Base-by-base conservation (phyloP, 768 basidiomycete genomes). In the Asterophora parasitica region DNA sequence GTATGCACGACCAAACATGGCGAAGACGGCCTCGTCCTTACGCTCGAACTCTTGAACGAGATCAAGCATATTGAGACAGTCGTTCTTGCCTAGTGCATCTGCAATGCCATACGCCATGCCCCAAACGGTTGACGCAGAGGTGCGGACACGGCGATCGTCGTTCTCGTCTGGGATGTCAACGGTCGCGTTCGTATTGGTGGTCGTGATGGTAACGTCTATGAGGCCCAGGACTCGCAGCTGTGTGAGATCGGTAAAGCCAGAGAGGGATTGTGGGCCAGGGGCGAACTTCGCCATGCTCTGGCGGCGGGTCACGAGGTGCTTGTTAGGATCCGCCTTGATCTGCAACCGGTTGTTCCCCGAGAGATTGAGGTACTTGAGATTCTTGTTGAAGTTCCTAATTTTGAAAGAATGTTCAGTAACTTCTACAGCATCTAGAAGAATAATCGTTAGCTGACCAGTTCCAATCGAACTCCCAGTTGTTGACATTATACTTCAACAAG, bases 391-490 rank as follows among this genome's bases (percentile, higher is more conserved):
- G 63, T 97, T 98, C 94, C 95, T 96, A 54, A 6, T 34, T 4
- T 40, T 26, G 34, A 10, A 31, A 47, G 34, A 5, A 48, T 20
- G 19, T 9, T 50, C 5, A 27, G 31, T 13, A 47, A 30, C 4
- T 12, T 13, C 16, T 4, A 2, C 28, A 8, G 7, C 16, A 32
- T 27, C 20, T 31, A 15, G 17, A 51, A 1, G 7, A 17, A 28
- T 23, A 26, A 51, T 34, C 16, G 30, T 31, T 16, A 30, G 69
- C 81, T 41, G 54, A 95, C 95, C 96, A 97, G 63, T 99, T 98
- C 94, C 94, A 98, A 68, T 99, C 96, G 65, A 93, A 98, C 63
- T 95, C 91, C 86, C 86, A 93, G 60, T 99, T 99, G 56, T 91
- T 88, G 57, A 96, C 92, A 62, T 98, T 99, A 67, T 98, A 98